Base-by-base conservation (phyloP, 2,329 filamentous ascomycete species). In the Verruconis gallopava region DNA sequence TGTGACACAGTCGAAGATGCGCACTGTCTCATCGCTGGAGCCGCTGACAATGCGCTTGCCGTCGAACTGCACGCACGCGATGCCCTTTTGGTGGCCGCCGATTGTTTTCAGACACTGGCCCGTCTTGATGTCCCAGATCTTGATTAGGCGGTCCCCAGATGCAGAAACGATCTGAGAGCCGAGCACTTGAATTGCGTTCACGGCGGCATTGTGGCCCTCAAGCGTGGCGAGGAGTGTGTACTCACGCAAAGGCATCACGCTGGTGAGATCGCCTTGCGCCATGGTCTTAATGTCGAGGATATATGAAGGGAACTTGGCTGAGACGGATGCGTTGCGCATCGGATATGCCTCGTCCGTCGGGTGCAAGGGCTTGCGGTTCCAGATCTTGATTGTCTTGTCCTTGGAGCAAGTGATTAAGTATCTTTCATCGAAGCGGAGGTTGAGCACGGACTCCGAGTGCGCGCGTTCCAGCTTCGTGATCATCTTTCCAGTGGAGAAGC, bases 331-430 rank as follows among this genome's bases (percentile, higher is more conserved):
- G 17, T 35, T 44, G n/a, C 58, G 59, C 43, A 60, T 44, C 14
- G 59, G 61, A 44, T 63, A 64, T 3, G 58, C 54, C 4, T 59
- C 53, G 35, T 62, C 59, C 6, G 60, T 61, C 2, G 59, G 55
- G 39, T 55, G 47, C 36, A 68, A 54, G 41, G 60, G 54, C 14
- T 67, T 71, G 4, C 91, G 78, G 57, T 89, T 96, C 74, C 93
- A 98, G 14, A 98, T 79, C 60, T 95, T 95, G 68, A 98, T 94
- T 1, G 81, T 81, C 60, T 88, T 93, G 60, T 98, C 91, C 59
- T 98, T 98, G 38, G 89, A 96, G 54, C 91, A 96, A 1, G 91
- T 98, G 11, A 96, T 85, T 3, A 98, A 70, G 48, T 93, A 93
- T 5, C 85, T 76, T 49, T 85, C 80, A 55, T 96, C 88, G 50